Evolutionary conservation across 1,139 yeast species (phyloP), one percentile per base, ranked within the genome.

Genomic region (Spencermartinsiella ligniputridi): DNA sequence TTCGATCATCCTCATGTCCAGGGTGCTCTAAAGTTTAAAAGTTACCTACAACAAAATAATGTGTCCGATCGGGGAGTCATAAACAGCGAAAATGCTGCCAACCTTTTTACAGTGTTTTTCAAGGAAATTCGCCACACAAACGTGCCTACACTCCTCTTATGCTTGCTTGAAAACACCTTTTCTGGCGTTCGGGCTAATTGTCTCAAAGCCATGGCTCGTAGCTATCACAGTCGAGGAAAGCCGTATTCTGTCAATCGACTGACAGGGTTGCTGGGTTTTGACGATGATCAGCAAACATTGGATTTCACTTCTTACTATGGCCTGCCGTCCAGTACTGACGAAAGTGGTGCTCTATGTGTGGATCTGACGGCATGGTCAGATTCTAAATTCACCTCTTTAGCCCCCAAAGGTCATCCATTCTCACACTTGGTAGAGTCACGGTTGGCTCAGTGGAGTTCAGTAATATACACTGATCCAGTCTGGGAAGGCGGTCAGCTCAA

Each of bases 121-220:
- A 66, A 75, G 43, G 59, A 76, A 8, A 56, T 79, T 8, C 47
- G 59, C 19, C 74, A 76, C 16, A 64, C 70, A 6, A 64, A 68
- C 1, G 79, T 88, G 0, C 94, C 96, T 1, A 76, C 82, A 46
- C 67, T 90, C 32, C 65, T 87, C 63, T 74, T 88, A 0, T 89
- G 95, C 51, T 67, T 92, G 35, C 64, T 88, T 24, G 97, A 92
- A 60, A 79, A 83, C 3, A 90, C 85, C 53, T 79, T 88, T 58
- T 85, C 85, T 56, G 92, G 84, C 48, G 72, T 90, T 4, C 68
- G 98, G 37, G 79, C 85, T 56, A 79, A 81, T 56, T 90, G 95
- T 0, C 62, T 90, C 46, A 80, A 77, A 54, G 71, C 89, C 0
- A 72, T 92, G 72, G 70, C 86, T 2, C 69, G 79, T 47, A 71